Percentiles rank a stretch among this genome's conserved stretches.
Evolutionary conservation across 805 yeast species (phyloP).

Genomic region (Ogataea methylovora): DNA sequence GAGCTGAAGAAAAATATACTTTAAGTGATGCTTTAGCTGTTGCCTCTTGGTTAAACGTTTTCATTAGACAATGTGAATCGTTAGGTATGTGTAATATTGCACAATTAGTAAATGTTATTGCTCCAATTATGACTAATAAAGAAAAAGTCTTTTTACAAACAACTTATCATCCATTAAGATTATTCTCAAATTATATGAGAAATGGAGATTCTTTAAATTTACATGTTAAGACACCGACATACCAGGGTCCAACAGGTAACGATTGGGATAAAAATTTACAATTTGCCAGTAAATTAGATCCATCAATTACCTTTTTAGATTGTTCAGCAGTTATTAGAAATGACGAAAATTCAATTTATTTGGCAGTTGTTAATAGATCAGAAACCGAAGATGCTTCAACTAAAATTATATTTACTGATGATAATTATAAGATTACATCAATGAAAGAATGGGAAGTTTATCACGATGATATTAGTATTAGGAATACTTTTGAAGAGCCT

Average conservation of each 20-base stretch:
- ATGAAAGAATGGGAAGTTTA: conserved; percentile 16
- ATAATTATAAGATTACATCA: conserved; percentile 7
- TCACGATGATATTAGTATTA: conserved; percentile 23
- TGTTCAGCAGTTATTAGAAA: conserved; percentile 16
- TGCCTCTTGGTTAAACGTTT: conserved; percentile 27
- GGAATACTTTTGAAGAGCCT: conserved; percentile 21
- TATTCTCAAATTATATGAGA: conserved; percentile 25
- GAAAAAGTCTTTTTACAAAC: conserved; percentile 22
- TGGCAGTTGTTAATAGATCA: conserved; percentile 24
- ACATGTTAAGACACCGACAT: conserved; percentile 22
- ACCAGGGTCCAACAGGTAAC: conserved; percentile 20
- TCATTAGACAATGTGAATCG: conserved; percentile 22
- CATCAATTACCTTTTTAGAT: conserved; percentile 20
- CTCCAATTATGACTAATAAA: conserved; percentile 26
- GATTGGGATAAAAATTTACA: conserved; percentile 4
- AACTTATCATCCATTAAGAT: conserved; percentile 20
- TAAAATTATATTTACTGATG: conserved; percentile 12
- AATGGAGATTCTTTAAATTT: conserved; percentile 21
- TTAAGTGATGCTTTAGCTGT: conserved; percentile 27
- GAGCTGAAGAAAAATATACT: conserved; percentile 25
- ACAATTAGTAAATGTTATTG: conserved; percentile 27
- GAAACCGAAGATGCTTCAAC: conserved; percentile 16
- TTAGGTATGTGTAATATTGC: conserved; percentile 29
- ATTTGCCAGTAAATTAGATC: conserved; percentile 3
- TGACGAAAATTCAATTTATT: conserved; percentile 13